phyloP scores from a whole-genome alignment of 345 rosid genomes.

The Carallia brachiata region DNA sequence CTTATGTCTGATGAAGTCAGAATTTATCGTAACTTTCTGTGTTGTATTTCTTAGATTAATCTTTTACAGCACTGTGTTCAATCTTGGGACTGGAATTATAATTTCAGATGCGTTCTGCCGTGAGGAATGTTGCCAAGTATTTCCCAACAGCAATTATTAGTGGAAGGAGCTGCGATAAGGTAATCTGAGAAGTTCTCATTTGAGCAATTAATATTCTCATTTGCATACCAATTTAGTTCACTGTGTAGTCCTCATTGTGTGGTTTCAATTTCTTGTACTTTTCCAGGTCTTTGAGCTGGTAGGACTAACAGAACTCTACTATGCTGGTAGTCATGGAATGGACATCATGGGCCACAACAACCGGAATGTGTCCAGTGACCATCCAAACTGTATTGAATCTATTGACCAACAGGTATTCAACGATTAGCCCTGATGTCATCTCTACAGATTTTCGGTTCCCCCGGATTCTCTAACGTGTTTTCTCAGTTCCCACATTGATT shows the following conservation, averaged over 20 bases:
- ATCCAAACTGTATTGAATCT: conserved; percentile 47
- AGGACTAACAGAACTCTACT: conserved; percentile 86
- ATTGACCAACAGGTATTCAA: conserved; percentile 61
- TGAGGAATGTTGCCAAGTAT: conserved; percentile 62
- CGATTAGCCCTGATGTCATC: neutral
- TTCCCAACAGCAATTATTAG: conserved; percentile 95
- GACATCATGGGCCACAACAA: conserved; percentile 73
- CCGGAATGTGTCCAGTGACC: conserved; percentile 39
- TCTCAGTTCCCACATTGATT: neutral
- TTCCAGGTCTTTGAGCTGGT: conserved; percentile 80
- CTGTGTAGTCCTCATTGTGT: neutral
- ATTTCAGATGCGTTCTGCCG: conserved; percentile 87
- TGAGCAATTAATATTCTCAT: neutral
- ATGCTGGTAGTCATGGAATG: conserved; percentile 99
- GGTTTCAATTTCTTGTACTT: conserved; percentile 5
- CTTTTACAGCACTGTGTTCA: neutral
- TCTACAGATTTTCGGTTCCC: neutral
- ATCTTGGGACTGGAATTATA: neutral
- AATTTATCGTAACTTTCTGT: neutral
- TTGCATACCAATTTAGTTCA: neutral
- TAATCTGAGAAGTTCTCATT: conserved; percentile 16
- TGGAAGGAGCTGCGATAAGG: conserved; percentile 96
- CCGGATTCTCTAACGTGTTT: neutral
- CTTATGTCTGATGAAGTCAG: conserved; percentile 76
- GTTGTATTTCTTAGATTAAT: neutral